Evolutionary conservation across 169 alveolate species (phyloP), one percentile per base, ranked within the genome.

Genomic region (Plasmodium knowlesi): DNA sequence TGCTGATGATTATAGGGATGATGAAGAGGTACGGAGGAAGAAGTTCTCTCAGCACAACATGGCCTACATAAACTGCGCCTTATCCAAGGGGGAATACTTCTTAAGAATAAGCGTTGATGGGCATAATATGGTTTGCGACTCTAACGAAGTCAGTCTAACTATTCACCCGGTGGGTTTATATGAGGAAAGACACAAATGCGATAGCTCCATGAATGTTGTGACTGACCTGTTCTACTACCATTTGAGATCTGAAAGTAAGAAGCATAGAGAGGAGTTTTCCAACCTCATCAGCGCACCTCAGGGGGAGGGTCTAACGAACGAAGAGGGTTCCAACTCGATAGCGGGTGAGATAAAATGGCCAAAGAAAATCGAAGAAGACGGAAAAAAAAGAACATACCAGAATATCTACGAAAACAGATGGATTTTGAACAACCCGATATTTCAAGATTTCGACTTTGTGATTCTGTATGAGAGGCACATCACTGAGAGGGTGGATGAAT

Each of bases 11-110:
- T 37, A 57, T 9, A 50, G n/a, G 6, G 25, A 34, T 67, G 74
- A 32, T 82, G 25, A 57, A 1, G 28, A n/a, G 14, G 54, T 70
- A n/a, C 14, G 50, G 5, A 50, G 78, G 30, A 86, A 86, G 71
- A 86, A 74, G 22, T 54, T 86, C 25, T 3, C 93, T 0, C 19
- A 50, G 1, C 43, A 86, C 25, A 86, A 53, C 43, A 32, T 86
- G 19, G 6, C 80, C 6, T 86, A 86, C 70, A 86, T 86, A 30
- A 86, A 76, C 19, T 86, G 93, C 61, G 22, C 67, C 32, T 14
- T 86, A 16, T 8, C 70, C 32, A 76, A 86, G 32, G 93, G 93
- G 22, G 80, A 86, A 3, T 86, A 86, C 8, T 67, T 76, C n/a
- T 34, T 86, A 16, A 50, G 28, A 16, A 86, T 86, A 32, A 76